Base-by-base conservation (phyloP, 306 rosid species). In the Medicago ruthenica region DNA sequence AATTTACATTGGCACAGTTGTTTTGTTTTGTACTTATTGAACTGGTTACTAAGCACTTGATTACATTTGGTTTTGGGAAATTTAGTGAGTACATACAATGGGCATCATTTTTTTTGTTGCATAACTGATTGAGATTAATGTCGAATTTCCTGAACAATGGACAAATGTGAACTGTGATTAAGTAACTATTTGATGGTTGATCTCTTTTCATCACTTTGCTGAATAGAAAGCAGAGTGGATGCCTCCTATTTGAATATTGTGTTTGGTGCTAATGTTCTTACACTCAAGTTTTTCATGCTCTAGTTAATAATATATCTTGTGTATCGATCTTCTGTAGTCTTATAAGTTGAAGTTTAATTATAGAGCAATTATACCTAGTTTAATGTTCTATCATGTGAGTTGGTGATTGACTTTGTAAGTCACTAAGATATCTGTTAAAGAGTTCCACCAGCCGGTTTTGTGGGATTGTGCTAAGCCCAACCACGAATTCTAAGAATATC, bases 301-400 rank as follows among this genome's bases (percentile, higher is more conserved):
- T 31, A 72, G 8, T 72, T 7, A 53, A 71, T 64, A 31, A 27
- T 70, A 42, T 64, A 66, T 73, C 60, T 77, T 70, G 17, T 74
- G 61, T 31, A 14, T 40, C 67, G 27, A 48, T 63, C 60, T 68
- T 60, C 41, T 27, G 27, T 70, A 64, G 16, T 74, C 3, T 71
- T 31, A 7, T 9, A 16, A 9, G 59, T 63, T 67, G 39, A 11
- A 36, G 48, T 69, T 63, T 51, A 47, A 31, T 22, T 34, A 4
- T 59, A 54, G 47, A 18, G 16, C 70, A 55, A 45, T 45, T 39
- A 15, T 80, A 44, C 27, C 40, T 44, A 15, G 73, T 74, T 76
- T 67, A 66, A 22, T 14, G 67, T 7, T 72, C 72, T 18, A 41
- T 10, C 15, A 10, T 55, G n/a, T 67, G 63, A 13, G 10, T 67